These are phyloP conservation scores for Pseudocercospora fuligena DNA, from an alignment of 2,329 filamentous ascomycete genomes.

Conservation along the genomic window DNA sequence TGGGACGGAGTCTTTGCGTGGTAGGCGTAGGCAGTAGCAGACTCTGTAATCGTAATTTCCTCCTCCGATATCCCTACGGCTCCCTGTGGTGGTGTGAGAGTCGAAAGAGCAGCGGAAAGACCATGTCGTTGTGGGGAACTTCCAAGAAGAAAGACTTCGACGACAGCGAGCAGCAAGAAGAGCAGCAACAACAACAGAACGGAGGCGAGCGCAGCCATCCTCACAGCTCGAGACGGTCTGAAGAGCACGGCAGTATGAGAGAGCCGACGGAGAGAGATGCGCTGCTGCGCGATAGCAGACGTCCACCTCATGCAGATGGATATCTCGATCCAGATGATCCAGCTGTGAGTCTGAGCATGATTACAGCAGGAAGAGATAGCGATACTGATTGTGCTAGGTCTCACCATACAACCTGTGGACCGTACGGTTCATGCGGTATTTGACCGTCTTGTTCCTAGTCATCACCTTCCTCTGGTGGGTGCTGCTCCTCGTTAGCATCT, in stretches of 20 bases:
- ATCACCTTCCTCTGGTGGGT: conserved; percentile 92
- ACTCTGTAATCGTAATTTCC: conserved; percentile 8
- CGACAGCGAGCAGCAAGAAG: conserved; percentile 40
- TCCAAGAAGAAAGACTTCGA: conserved; percentile 55
- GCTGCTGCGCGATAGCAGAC: conserved; percentile 63
- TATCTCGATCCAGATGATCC: conserved; percentile 81
- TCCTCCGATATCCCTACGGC: background rate
- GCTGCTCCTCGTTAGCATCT: conserved; percentile 82
- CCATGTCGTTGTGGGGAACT: conserved; percentile 61
- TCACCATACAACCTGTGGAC: conserved; percentile 95
- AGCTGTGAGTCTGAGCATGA: conserved; percentile 62
- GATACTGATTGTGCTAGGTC: conserved; percentile 51
- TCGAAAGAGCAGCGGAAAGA: conserved; percentile 27
- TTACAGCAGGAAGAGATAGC: background rate
- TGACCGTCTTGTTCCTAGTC: conserved; percentile 76
- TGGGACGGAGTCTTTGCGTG: background rate
- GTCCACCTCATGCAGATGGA: conserved; percentile 65
- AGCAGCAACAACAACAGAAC: conserved; percentile 34
- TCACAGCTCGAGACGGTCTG: conserved; percentile 28
- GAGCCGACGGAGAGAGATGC: conserved; percentile 67
- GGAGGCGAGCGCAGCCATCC: conserved; percentile 31
- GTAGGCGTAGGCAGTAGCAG: conserved; percentile 9
- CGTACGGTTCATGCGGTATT: conserved; percentile 76
- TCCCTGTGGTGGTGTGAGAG: conserved; percentile 8
- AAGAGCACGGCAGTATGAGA: conserved; percentile 33